Base-by-base conservation (phyloP, 208 protist species). In the Blechomonas ayalai region DNA sequence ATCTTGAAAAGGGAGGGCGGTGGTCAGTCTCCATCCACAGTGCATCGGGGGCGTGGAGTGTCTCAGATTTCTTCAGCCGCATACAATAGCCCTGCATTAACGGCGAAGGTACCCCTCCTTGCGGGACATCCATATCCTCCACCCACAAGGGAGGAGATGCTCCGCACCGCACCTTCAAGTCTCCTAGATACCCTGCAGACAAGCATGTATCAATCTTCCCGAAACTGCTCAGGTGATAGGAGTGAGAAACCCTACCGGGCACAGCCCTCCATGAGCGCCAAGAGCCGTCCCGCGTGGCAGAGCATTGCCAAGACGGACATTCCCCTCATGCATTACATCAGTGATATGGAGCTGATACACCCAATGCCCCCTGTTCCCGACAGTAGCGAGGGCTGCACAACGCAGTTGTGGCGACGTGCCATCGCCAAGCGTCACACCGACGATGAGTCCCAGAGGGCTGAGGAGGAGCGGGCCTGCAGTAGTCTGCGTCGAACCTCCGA, bases 221-320 rank as follows among this genome's bases (percentile, higher is more conserved):
- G n/a, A n/a, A n/a, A n/a, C n/a, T n/a, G n/a, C n/a, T n/a, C n/a
- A n/a, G n/a, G n/a, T n/a, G n/a, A n/a, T n/a, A n/a, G n/a, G n/a
- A n/a, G n/a, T n/a, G n/a, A n/a, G n/a, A n/a, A n/a, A n/a, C n/a
- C n/a, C n/a, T n/a, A n/a, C n/a, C n/a, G 20, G 23, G 20, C 38
- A 24, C 18, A 16, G 9, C 8, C 13, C 35, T 6, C 52, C 18
- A 6, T 33, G 42, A 37, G 34, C 45, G 52, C 37, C 5, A 18
- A 35, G 34, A 27, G n/a, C 9, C 63, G 59, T 15, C 67, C 76
- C 9, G 49, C 52, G n/a, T 86, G 77, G 77, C 71, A 82, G 48
- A 40, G 44, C 32, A 56, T 86, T 46, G 56, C 77, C 7, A 63
- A 60, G 5, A 64, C 68, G 3, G 77, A 86, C 37, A 52, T 73